Base-by-base conservation (phyloP, 768 basidiomycete genomes). In the Naganishia friedmannii region DNA sequence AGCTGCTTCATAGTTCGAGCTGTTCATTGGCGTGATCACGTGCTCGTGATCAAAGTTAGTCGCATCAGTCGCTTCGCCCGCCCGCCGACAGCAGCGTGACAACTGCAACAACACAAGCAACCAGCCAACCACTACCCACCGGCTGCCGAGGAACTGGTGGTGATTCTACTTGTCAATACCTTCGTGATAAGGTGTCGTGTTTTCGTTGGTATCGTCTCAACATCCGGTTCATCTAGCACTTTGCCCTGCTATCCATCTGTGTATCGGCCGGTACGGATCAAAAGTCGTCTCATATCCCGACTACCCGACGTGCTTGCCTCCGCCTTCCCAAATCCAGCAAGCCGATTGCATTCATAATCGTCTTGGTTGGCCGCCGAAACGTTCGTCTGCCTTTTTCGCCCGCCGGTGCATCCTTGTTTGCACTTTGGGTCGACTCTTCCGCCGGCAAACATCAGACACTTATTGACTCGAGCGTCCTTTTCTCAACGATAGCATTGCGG, bases 321-420 rank as follows among this genome's bases (percentile, higher is more conserved):
- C 48, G 48, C 34, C 7, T 51, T 51, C 48, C 48, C 29, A 29
- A 32, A 34, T 6, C 26, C 42, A 32, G n/a, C 34, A 58, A 58
- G 60, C 60, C 60, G 60, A 63, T 63, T 63, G 60, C 60, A 63
- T 63, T 45, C 60, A 63, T 63, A 39, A 63, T 63, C 60, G 60
- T 58, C 26, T 9, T 21, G n/a, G 4, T 32, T 63, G 37, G 23
- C 39, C 39, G 23, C 23, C 60, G 60, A 31, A 34, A 42, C 8
- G 15, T n/a, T n/a, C 37, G 39, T 63, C 42, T 45, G 42, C 60
- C 9, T 23, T 58, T 31, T 56, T 19, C 54, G 32, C 54, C 32
- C 26, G 54, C 23, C 32, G 53, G 29, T 15, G 23, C 7, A 15
- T 13, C 42, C 15, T 42, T 15, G 42, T 42, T n/a, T 26, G 3